These are phyloP conservation scores for Chaetothyriales sp. DNA, from an alignment of 2,329 filamentous ascomycete species.

Conservation along the genomic window DNA sequence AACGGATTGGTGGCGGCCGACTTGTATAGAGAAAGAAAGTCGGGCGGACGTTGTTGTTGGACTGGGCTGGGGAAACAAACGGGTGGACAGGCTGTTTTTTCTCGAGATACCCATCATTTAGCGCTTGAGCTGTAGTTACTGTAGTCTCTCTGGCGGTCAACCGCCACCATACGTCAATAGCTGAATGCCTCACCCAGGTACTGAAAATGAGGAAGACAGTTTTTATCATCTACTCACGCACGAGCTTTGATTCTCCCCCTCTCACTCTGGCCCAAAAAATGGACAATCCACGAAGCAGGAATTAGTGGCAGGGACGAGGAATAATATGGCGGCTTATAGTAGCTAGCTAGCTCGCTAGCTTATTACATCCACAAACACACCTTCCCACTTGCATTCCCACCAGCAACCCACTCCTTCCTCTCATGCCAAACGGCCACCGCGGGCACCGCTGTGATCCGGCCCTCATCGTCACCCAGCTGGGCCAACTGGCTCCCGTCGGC, in stretches of 20 bases:
- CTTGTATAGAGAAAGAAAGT: neutral
- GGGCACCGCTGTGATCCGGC: conserved; percentile 86
- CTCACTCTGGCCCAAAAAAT: too few relatives aligned
- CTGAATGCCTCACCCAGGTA: too few relatives aligned
- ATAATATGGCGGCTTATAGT: too few relatives aligned
- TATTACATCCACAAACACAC: conserved; percentile 73
- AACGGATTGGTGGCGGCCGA: neutral
- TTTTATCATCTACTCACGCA: too few relatives aligned
- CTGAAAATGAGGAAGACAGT: too few relatives aligned
- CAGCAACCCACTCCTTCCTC: conserved; percentile 78
- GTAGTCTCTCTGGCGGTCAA: too few relatives aligned
- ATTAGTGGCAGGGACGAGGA: too few relatives aligned
- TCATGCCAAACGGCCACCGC: conserved; percentile 86
- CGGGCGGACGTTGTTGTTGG: neutral
- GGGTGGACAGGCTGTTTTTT: neutral
- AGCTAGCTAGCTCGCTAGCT: too few relatives aligned
- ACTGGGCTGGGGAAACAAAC: too few relatives aligned
- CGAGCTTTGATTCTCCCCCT: too few relatives aligned
- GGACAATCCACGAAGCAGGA: too few relatives aligned
- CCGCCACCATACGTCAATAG: too few relatives aligned
- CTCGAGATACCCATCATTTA: neutral
- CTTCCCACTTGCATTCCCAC: conserved; percentile 83
- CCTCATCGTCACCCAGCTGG: conserved; percentile 74
- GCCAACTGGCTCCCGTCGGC: conserved; percentile 73
- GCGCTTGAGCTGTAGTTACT: neutral